Evolutionary conservation across 2,329 filamentous ascomycete genomes (phyloP), one percentile per base, ranked within the genome.

Genomic region (Hymenoscyphus salicellus): DNA sequence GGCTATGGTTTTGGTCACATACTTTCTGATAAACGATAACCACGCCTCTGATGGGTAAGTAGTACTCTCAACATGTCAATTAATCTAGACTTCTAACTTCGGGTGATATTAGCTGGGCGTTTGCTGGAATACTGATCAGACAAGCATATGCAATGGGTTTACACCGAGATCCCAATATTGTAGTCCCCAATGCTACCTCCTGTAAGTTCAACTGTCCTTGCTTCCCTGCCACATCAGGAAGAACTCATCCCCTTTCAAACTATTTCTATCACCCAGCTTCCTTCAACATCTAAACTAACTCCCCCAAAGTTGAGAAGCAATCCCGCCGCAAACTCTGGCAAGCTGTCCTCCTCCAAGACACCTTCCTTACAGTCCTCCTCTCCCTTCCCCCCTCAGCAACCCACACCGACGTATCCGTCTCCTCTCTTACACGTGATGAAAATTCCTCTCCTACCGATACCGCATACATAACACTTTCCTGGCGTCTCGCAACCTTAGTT

Each of bases 21-120:
- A 93, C 73, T 94, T 94, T 71, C 80, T 94, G 41, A 93, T 93
- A 79, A 94, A 94, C 72, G 90, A 94, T 75, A 93, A 93, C 71
- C 90, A 93, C 71, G 90, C 90, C 3, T 91, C 89, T 0, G 91
- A 94, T 74, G 91, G 46, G 46, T 52, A 23, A 26, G 46, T 52
- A 16, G 10, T 33, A 33, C 11, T 23, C 43, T 49, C 41, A n/a
- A 8, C 17, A 46, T 46, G 20, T 46, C 1, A n/a, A 46, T 16
- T 46, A 26, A 3, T 5, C 23, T 10, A 10, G 23, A 23, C 5
- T 10, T 14, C 46, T 52, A 52, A 26, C 3, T 20, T 52, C 4
- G 0, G 20, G 23, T 23, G 6, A 52, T 26, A 38, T 2, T 26
- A 52, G 90, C 1, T 94, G 90, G 87, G 88, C 90, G 0, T 94